Evolutionary conservation across 2,329 filamentous ascomycete genomes (phyloP), one percentile per base, ranked within the genome.

Genomic region (Monosporascus sp.): DNA sequence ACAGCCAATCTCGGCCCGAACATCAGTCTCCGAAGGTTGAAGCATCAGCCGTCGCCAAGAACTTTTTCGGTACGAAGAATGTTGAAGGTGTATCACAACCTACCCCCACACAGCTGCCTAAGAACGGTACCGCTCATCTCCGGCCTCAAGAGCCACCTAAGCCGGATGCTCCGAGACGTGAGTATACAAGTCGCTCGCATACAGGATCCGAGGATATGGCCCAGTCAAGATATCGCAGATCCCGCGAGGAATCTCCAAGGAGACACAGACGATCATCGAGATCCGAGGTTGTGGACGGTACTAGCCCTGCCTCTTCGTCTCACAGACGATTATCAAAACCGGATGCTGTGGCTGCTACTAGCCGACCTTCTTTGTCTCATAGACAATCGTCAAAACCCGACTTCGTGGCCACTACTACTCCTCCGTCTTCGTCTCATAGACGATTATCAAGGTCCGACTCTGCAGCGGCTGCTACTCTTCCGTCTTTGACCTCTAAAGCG

Each of bases 51-150:
- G 51, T 58, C 15, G 62, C 46, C 41, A 76, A 72, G 66, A 73
- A 65, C 50, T 75, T 75, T 61, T 76, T 78, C 53, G 68, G 71
- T 38, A 59, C 74, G 44, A 75, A 68, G 52, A 67, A 72, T 31
- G 66, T 63, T 9, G 63, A 74, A 55, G 73, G 72, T 20, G 58
- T 69, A 35, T 28, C 65, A 17, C 59, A 57, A 26, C 56, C 62
- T 8, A 60, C 56, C 38, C 49, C 57, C 11, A 57, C 58, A 5
- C 55, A 51, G 31, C 55, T 54, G 37, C 53, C 52, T 45, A 62
- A 54, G 52, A 58, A 51, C 18, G 51, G 52, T 49, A 49, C 40
- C 52, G 55, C 20, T 53, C 58, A 35, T 17, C 54, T 60, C 2
- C 48, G 50, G 7, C 26, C 49, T 40, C 62, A 55, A 50, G 62